Percentiles rank a stretch among this genome's conserved stretches.
Conservation (phyloP, 108 stramenopile species). For the Cylindrotheca fusiformis region DNA sequence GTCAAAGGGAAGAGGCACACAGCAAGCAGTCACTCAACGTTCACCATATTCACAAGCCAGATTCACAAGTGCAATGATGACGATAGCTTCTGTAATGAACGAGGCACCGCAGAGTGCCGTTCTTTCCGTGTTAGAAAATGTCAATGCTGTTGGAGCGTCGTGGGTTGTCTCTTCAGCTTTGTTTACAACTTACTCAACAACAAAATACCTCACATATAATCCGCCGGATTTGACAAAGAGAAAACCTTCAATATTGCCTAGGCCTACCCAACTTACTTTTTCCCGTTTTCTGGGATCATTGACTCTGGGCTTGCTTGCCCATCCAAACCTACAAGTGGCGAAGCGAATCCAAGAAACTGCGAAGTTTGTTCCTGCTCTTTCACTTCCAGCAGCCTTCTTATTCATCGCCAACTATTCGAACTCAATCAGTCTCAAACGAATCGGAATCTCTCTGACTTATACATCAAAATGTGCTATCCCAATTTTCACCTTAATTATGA, state of each 20-base stretch:
- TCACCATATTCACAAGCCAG: too few species aligned
- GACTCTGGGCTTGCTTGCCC: conserved; percentile 54
- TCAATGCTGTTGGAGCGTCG: conserved; percentile 38
- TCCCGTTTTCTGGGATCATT: conserved; percentile 73
- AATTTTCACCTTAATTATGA: conserved; percentile 65
- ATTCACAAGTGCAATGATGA: too few species aligned
- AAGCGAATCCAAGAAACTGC: conserved; percentile 48
- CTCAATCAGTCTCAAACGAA: conserved; percentile 65
- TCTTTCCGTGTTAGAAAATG: conserved; percentile 6
- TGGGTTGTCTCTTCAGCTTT: conserved; percentile 71
- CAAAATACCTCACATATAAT: conserved; percentile 63
- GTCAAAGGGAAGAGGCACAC: too few species aligned
- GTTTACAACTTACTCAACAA: conserved; percentile 75
- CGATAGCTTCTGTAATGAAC: too few species aligned
- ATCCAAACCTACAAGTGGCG: conserved; percentile 44
- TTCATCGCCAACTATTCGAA: conserved; percentile 74
- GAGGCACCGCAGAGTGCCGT: background rate
- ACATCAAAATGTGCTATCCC: conserved; percentile 82
- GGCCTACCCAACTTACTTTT: conserved; percentile 59
- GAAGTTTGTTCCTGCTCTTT: conserved; percentile 33
- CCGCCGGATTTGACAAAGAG: background rate
- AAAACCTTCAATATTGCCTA: conserved; percentile 1
- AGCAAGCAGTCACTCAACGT: too few species aligned
- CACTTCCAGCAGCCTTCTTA: conserved; percentile 61
- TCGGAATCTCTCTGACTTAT: conserved; percentile 78